These are phyloP conservation scores for Xerocomus minutiporus DNA, from an alignment of 1,284 basidiomycete species.

Conservation along the genomic window DNA sequence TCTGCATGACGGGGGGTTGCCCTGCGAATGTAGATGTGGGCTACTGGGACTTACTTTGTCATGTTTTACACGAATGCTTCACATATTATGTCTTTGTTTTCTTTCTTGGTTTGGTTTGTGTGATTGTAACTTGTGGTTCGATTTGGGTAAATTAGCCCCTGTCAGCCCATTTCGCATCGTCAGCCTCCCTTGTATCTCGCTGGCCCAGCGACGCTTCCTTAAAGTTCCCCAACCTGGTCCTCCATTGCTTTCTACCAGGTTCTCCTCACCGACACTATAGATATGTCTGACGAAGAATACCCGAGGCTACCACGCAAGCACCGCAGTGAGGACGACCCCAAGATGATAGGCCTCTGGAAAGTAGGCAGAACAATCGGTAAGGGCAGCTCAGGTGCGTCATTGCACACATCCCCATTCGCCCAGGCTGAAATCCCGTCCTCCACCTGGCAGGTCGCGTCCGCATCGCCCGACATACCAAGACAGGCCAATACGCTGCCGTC, in stretches of 20 bases:
- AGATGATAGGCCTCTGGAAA: conserved; percentile 89
- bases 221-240: neutral
- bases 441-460: conserved; percentile 74
- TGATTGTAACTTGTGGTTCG: conserved; percentile 6
- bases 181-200: conserved; percentile 15
- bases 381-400: conserved; percentile 72
- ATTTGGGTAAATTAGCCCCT: conserved; percentile 19
- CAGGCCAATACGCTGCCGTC: conserved; percentile 89
- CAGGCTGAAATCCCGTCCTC: conserved; percentile 1
- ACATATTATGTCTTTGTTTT: neutral
- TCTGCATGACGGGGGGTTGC: conserved; percentile 13
- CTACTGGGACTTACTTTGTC: neutral
- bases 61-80: conserved; percentile 15
- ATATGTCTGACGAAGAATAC: conserved; percentile 30
- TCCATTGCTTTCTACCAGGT: neutral
- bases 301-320: conserved; percentile 32
- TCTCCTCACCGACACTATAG: neutral
- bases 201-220: neutral
- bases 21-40: conserved; percentile 8
- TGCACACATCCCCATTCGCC: neutral
- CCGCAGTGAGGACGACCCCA: conserved; percentile 53
- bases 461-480: conserved; percentile 84
- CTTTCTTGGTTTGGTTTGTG: neutral
- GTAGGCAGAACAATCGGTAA: conserved; percentile 91
- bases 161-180: conserved; percentile 15